Conservation (phyloP, 2,329 filamentous ascomycete species). For the Aaosphaeria pasadenensis region DNA sequence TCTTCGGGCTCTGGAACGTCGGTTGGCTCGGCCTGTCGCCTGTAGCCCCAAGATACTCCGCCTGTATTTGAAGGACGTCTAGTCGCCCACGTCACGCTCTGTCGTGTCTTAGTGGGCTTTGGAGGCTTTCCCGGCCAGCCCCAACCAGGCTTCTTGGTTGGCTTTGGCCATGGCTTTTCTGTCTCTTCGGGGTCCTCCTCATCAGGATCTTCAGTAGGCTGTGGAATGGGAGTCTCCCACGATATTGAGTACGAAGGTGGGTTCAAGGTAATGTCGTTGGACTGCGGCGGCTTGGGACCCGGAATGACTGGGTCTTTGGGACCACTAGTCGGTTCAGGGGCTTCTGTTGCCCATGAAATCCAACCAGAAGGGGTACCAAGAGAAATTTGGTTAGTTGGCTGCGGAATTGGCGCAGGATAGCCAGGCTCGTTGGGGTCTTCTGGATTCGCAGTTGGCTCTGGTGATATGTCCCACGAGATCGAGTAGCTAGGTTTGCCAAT, state of each 20-base stretch:
- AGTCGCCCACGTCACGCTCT: not conserved
- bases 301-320: constrained; percentile 3
- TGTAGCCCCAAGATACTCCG: not conserved
- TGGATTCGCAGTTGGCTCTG: constrained; percentile 3
- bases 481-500: constrained; percentile 1
- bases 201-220: not conserved
- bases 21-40: too few species aligned
- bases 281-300: constrained; percentile 1
- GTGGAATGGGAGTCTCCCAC: constrained; percentile 4
- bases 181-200: not conserved
- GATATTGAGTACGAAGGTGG: constrained; percentile 10
- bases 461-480: constrained; percentile 4
- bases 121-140: not conserved
- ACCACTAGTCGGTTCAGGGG: constrained; percentile 4
- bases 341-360: constrained; percentile 1
- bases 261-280: constrained; percentile 4
- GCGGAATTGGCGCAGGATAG: not conserved
- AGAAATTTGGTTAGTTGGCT: constrained; percentile 2
- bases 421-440: constrained; percentile 3
- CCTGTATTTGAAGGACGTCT: not conserved
- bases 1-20: constrained; percentile 1
- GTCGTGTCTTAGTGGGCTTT: not conserved
- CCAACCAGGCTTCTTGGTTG: too few species aligned
- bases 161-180: not conserved
- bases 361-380: constrained; percentile 1